These are phyloP conservation scores for Graphium sp. DNA, from an alignment of 2,329 filamentous ascomycete genomes.

Conservation along the genomic window DNA sequence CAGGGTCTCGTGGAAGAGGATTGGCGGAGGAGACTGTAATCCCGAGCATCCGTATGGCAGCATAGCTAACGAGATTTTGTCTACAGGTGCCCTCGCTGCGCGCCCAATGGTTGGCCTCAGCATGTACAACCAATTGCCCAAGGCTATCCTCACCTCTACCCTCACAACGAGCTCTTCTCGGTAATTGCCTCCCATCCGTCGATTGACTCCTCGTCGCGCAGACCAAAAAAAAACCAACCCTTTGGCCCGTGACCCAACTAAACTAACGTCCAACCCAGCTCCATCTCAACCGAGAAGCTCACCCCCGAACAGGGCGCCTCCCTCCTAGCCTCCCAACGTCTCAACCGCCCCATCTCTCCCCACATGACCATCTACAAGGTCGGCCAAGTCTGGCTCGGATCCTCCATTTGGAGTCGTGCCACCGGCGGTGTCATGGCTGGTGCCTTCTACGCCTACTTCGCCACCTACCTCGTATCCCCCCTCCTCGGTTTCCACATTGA, in stretches of 20 bases:
- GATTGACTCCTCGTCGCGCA: not conserved
- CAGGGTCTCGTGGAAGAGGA: too few species aligned
- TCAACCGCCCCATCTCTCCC: constrained; percentile 65
- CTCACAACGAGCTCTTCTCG: constrained; percentile 26
- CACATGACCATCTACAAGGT: constrained; percentile 77
- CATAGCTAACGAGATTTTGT: too few species aligned
- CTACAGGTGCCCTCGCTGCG: constrained; percentile 17
- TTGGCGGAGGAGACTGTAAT: too few species aligned
- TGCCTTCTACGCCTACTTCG: constrained; percentile 62
- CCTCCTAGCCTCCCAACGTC: constrained; percentile 69
- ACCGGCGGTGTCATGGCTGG: constrained; percentile 62
- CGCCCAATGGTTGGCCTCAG: constrained; percentile 27
- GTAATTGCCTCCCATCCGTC: constrained; percentile 15
- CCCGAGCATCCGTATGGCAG: too few species aligned
- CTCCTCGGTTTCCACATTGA: constrained; percentile 49
- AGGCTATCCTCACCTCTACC: constrained; percentile 22
- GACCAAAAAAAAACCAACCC: constrained; percentile 2
- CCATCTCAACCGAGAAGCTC: constrained; percentile 39
- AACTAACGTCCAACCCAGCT: constrained; percentile 18
- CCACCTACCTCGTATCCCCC: constrained; percentile 68
- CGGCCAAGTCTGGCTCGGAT: constrained; percentile 70
- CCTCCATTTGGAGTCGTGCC: constrained; percentile 61
- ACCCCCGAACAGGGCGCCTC: constrained; percentile 33
- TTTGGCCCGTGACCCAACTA: constrained; percentile 2
- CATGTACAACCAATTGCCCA: constrained; percentile 27